A percentile compares a stretch with the other conserved stretches of the same genome.
Conservation (phyloP, 1,139 yeast genomes). For the Sugiyamaella japonica region DNA sequence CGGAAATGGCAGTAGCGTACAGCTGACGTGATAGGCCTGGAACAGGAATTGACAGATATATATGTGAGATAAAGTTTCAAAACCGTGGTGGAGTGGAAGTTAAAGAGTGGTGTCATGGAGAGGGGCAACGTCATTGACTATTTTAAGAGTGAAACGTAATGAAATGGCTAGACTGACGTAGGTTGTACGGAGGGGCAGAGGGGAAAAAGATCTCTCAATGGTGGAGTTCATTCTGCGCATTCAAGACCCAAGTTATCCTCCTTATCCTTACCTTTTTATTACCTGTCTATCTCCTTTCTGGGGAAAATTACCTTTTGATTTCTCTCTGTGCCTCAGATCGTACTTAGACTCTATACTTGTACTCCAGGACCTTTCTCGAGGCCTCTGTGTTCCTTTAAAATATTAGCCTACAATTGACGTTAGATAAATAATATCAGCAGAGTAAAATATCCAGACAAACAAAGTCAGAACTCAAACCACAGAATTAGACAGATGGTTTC, state of each 20-base stretch:
- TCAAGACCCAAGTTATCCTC: too few relatives aligned
- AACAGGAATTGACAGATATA: neutral
- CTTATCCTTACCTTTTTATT: too few relatives aligned
- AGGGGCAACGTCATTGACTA: neutral
- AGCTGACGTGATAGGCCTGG: neutral
- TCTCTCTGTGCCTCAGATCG: neutral
- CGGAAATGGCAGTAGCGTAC: too few relatives aligned
- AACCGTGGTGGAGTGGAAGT: neutral
- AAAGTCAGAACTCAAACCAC: neutral
- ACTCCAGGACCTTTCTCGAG: neutral
- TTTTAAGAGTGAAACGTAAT: too few relatives aligned
- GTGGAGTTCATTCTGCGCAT: too few relatives aligned
- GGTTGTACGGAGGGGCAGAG: too few relatives aligned
- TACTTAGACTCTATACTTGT: neutral
- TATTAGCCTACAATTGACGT: neutral
- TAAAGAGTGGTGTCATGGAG: neutral
- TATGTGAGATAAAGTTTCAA: neutral
- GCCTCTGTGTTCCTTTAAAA: too few relatives aligned
- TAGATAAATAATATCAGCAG: neutral
- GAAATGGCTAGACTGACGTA: too few relatives aligned
- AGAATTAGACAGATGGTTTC: too few relatives aligned
- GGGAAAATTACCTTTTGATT: neutral
- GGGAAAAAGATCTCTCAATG: too few relatives aligned
- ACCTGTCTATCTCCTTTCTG: too few relatives aligned
- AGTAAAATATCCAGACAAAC: neutral